Base-by-base conservation (phyloP, 352 stramenopile genomes). In the Globisporangium rhizosaccharum region DNA sequence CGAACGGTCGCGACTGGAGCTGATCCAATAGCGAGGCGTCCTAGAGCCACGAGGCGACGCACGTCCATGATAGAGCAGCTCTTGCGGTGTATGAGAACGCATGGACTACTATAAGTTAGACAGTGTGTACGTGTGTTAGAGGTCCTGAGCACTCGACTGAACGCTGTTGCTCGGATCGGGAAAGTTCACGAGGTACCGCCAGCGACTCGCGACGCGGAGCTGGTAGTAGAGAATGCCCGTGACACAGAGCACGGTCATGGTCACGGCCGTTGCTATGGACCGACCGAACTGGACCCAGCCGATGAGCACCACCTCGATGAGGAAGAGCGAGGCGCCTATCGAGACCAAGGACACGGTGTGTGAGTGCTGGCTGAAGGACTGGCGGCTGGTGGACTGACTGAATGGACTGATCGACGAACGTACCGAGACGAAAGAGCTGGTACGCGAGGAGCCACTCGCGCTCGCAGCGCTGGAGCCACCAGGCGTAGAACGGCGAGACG, bases 401-500 rank as follows among this genome's bases (percentile, higher is more conserved):
- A 30, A 11, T 4, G 33, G 36, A 3, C 14, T 18, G 28, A 23
- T 23, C 23, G 23, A 23, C 23, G 23, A 23, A 57, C 36, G 51
- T 36, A 62, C 68, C 71, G 41, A 61, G 54, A 10, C 76, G 67
- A 64, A 94, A 94, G 30, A 92, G 66, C 25, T 73, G 66, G 56
- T 88, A 91, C 17, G 84, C 78, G 3, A 89, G 58, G 26, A 87
- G 57, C 82, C 82, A 94, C 60, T 94, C 82, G 44, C 67, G 71
- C 62, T 90, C 82, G 59, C 84, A 92, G 56, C 78, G 80, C 51
- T 59, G 52, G 23, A 81, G 56, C 84, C 84, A 93, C 78, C 80
- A 93, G 6, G 69, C 57, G 33, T 73, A 74, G 52, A 92, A 90
- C 0, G 84, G 84, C 3, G 84, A 94, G 9, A 78, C 70, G 11